A percentile compares a stretch with the other conserved stretches of the same genome.
Evolutionary conservation across 1,284 basidiomycete species (phyloP).

Genomic region (Schizopora paradoxa): DNA sequence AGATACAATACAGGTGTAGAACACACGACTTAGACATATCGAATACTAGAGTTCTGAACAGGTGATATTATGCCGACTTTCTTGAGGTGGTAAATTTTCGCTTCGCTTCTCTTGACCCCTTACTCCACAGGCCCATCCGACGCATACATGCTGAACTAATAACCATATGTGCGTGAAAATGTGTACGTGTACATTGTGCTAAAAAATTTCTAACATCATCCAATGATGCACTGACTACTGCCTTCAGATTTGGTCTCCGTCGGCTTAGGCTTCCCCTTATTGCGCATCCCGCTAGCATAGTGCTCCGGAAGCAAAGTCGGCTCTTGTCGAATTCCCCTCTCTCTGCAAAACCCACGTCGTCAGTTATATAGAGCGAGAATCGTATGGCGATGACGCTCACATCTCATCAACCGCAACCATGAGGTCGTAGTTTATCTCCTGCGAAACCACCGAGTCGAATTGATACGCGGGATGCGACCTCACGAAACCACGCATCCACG

Average conservation of each 20-base stretch:
- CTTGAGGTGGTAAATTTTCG: no score
- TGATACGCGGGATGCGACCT: constrained; percentile 86
- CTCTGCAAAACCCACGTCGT: constrained; percentile 40
- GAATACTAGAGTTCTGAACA: no score
- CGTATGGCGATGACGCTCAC: constrained; percentile 41
- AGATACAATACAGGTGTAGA: no score
- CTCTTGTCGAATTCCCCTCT: constrained; percentile 62
- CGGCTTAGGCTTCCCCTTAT: no score
- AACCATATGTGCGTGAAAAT: neutral
- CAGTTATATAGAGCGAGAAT: constrained; percentile 3
- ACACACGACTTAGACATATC: no score
- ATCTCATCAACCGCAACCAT: constrained; percentile 89
- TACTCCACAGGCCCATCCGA: neutral
- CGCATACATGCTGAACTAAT: neutral
- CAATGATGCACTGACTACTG: neutral
- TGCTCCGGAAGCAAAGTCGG: constrained; percentile 58
- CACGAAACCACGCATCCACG: constrained; percentile 93
- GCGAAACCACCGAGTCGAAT: constrained; percentile 83
- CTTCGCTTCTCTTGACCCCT: no score
- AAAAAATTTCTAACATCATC: neutral
- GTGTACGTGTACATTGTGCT: neutral
- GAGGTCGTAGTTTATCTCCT: constrained; percentile 94
- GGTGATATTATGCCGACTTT: no score
- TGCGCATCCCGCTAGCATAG: constrained; percentile 41
- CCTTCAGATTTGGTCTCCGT: no score